A percentile compares a stretch with the other conserved stretches of the same genome.
Evolutionary conservation across 164 flowering plant species (phyloP).

Genomic region (Sedum album): DNA sequence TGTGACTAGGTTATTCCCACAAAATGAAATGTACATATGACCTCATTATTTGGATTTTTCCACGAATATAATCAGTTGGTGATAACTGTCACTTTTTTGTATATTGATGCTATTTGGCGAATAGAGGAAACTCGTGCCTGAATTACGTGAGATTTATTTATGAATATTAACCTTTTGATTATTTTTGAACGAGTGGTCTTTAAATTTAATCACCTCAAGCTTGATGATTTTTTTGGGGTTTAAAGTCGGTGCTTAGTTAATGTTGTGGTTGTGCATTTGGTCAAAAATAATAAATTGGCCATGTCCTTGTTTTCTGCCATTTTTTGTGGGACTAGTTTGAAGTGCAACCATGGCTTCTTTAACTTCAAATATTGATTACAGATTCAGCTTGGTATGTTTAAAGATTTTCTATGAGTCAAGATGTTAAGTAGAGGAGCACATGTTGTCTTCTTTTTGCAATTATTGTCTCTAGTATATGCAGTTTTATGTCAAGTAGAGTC

Average conservation of each 20-base stretch:
- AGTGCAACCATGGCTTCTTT: background rate
- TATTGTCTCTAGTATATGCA: too few species aligned
- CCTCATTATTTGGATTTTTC: too few species aligned
- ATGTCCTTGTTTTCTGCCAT: background rate
- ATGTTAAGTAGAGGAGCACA: background rate
- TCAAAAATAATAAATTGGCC: background rate
- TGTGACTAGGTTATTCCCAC: background rate
- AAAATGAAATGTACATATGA: too few species aligned
- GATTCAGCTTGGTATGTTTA: background rate
- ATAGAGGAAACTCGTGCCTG: too few species aligned
- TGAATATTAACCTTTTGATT: too few species aligned
- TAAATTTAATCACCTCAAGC: background rate
- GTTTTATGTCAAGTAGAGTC: too few species aligned
- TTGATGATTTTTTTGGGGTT: background rate
- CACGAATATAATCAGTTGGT: too few species aligned
- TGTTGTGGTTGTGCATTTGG: background rate
- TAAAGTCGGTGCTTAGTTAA: background rate
- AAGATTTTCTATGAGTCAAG: background rate
- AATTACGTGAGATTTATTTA: too few species aligned
- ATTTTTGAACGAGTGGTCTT: too few species aligned
- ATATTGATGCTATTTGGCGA: too few species aligned
- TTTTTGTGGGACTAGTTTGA: too few species aligned
- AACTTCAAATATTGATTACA: background rate
- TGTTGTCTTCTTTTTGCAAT: background rate
- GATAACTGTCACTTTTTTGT: too few species aligned